These are phyloP conservation scores for Colletotrichum zoysiae DNA, from an alignment of 2,329 filamentous ascomycete species.

Conservation along the genomic window DNA sequence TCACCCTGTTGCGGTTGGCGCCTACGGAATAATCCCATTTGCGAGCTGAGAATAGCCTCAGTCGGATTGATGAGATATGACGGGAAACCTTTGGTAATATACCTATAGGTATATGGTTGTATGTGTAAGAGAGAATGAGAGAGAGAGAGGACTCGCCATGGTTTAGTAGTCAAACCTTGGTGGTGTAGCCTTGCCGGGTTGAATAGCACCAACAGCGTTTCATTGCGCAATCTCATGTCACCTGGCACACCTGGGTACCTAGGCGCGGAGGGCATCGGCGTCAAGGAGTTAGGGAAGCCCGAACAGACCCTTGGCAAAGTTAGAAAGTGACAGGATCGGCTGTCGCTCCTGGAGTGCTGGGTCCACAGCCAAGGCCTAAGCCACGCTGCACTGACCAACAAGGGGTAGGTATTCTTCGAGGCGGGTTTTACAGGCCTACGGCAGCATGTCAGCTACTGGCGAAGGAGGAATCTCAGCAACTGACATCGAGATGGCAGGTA, in stretches of 20 bases:
- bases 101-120: not conserved
- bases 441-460: conserved; percentile 1
- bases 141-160: not conserved
- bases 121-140: not conserved
- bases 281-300: conserved; percentile 31
- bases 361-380: conserved; percentile 37
- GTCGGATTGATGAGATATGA: not conserved
- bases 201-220: conserved; percentile 1
- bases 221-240: not conserved
- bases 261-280: not conserved
- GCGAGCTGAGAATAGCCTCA: not conserved
- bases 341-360: not conserved
- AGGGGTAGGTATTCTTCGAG: not conserved
- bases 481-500: not conserved
- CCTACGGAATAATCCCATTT: not conserved
- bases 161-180: not conserved
- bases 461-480: not conserved
- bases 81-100: not conserved
- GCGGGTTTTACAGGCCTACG: conserved; percentile 2
- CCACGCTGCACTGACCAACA: conserved; percentile 22
- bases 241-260: too few species aligned
- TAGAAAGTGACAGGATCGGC: conserved; percentile 27
- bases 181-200: not conserved
- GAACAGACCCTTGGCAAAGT: conserved; percentile 32
- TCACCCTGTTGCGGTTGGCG: not conserved